These are phyloP conservation scores for Prototheca wickerhamii DNA, from an alignment of 163 green algal genomes.

Conservation along the genomic window DNA sequence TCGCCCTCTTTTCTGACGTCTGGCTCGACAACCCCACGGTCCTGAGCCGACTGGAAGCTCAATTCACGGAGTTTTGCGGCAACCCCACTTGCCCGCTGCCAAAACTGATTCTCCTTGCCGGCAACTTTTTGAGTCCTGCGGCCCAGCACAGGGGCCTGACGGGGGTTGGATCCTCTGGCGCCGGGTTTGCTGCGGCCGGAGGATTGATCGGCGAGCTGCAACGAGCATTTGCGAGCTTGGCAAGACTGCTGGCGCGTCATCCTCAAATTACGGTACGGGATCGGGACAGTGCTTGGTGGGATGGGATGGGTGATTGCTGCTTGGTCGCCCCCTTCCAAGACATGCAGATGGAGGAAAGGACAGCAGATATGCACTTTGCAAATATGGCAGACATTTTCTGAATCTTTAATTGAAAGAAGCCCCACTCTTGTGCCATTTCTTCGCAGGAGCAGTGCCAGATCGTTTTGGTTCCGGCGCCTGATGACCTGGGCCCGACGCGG, in stretches of 20 bases:
- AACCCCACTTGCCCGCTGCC: slow-evolving; percentile 34
- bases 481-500: slow-evolving; percentile 55
- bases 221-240: background rate
- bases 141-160: background rate
- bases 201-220: background rate
- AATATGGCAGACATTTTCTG: background rate
- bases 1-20: slow-evolving; percentile 79
- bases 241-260: background rate
- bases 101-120: slow-evolving; percentile 78
- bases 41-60: slow-evolving; percentile 48
- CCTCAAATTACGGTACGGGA: background rate
- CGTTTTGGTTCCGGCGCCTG: slow-evolving; percentile 81
- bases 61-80: slow-evolving; percentile 30
- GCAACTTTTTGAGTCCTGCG: slow-evolving; percentile 53
- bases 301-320: no score
- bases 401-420: background rate
- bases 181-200: no score
- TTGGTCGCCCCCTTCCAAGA: no score
- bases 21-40: slow-evolving; percentile 67
- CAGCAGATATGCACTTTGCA: no score
- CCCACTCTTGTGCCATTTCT: background rate
- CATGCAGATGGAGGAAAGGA: no score
- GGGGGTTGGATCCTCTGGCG: background rate
- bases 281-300: no score
- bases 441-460: slow-evolving; percentile 54